Conservation (phyloP, 2,329 filamentous ascomycete species). For the Aspergillus candidus region DNA sequence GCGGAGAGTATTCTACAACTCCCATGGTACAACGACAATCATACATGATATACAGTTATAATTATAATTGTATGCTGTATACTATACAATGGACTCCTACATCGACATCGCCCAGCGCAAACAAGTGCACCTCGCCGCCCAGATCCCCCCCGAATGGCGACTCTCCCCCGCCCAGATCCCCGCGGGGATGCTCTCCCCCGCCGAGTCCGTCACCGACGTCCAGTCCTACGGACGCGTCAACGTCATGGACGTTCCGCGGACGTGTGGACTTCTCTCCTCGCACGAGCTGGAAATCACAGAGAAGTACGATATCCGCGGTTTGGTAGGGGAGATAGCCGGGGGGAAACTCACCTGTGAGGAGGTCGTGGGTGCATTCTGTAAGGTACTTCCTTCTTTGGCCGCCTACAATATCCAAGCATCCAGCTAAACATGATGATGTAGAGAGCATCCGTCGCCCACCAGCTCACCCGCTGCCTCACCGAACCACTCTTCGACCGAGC, state of each 20-base stretch:
- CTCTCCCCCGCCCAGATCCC: slow-evolving; percentile 30
- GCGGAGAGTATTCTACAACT: too few relatives aligned
- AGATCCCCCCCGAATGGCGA: slow-evolving; percentile 37
- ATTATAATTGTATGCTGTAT: too few relatives aligned
- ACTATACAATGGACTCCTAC: slow-evolving; percentile 13
- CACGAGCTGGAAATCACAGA: slow-evolving; percentile 53
- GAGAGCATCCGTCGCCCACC: slow-evolving; percentile 35
- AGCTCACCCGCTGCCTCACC: slow-evolving; percentile 44
- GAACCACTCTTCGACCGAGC: slow-evolving; percentile 50
- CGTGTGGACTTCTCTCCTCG: slow-evolving; percentile 47
- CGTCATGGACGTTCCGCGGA: slow-evolving; percentile 47
- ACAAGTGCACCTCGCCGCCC: slow-evolving; percentile 31
- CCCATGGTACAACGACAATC: too few relatives aligned
- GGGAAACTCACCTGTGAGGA: slow-evolving; percentile 37
- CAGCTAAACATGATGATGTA: slow-evolving; percentile 7
- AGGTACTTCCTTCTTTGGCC: slow-evolving; percentile 24
- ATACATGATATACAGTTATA: not conserved
- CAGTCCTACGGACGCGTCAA: slow-evolving; percentile 29
- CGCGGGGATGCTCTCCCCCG: slow-evolving; percentile 28
- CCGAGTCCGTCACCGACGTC: slow-evolving; percentile 31
- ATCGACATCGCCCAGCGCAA: slow-evolving; percentile 34
- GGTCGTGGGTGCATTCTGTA: slow-evolving; percentile 51
- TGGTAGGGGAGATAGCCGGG: slow-evolving; percentile 31
- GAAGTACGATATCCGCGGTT: slow-evolving; percentile 40
- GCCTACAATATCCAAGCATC: not conserved